A percentile compares a stretch with the other conserved stretches of the same genome.
These are phyloP conservation scores for Malania oleifera DNA, from an alignment of 164 flowering plant species.

Conservation along the genomic window DNA sequence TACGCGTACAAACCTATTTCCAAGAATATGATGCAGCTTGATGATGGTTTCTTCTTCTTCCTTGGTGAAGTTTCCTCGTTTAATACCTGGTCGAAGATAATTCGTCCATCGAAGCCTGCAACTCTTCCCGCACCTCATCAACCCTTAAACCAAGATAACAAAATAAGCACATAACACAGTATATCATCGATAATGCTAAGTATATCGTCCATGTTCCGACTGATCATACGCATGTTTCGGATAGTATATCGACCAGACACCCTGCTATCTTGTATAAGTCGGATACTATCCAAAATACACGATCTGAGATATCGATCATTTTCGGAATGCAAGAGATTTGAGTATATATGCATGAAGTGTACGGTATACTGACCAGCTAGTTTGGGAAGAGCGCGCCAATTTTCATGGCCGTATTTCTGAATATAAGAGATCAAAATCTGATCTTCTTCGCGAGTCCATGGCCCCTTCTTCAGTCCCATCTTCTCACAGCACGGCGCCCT, in stretches of 20 bases:
- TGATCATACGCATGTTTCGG: too few species aligned
- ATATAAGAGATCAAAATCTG: conserved; percentile 17
- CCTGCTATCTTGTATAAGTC: too few species aligned
- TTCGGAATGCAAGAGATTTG: background rate
- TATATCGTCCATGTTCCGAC: too few species aligned
- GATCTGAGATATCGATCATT: too few species aligned
- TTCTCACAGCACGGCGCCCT: conserved; percentile 28
- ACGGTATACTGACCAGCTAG: conserved; percentile 29
- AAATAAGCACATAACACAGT: too few species aligned
- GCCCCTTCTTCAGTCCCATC: conserved; percentile 31
- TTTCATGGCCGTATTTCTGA: conserved; percentile 22
- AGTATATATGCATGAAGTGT: too few species aligned
- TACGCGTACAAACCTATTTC: conserved; percentile 29
- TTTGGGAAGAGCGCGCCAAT: conserved; percentile 32
- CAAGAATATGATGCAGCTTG: conserved; percentile 24
- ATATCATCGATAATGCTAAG: too few species aligned
- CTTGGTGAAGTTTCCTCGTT: conserved; percentile 27
- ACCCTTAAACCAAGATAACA: conserved; percentile 4
- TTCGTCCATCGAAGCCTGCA: conserved; percentile 28
- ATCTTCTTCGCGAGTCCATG: conserved; percentile 30
- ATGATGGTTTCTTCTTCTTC: conserved; percentile 31
- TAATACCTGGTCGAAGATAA: conserved; percentile 23
- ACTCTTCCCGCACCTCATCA: conserved; percentile 22
- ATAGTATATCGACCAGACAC: too few species aligned
- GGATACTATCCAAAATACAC: background rate